Conservation (phyloP, 2,329 filamentous ascomycete genomes). For the Cadophora gregata region DNA sequence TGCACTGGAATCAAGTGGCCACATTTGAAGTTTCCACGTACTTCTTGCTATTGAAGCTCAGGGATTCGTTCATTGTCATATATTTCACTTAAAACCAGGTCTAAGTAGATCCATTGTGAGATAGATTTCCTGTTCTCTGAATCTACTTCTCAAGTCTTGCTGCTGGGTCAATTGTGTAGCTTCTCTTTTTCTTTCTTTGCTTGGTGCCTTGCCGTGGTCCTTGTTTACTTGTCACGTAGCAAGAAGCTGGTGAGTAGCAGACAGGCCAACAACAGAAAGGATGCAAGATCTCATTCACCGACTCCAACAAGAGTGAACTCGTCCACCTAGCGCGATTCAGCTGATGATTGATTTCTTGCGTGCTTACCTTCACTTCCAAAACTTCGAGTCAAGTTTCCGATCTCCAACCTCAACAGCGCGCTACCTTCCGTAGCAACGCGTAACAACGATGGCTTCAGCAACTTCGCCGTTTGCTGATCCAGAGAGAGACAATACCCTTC, state of each 20-base stretch:
- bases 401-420: slow-evolving; percentile 7
- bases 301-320: slow-evolving; percentile 3
- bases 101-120: not conserved
- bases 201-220: not conserved
- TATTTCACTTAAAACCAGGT: not conserved
- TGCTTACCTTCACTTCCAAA: not conserved
- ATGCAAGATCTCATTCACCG: not conserved
- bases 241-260: not conserved
- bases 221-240: slow-evolving; percentile 12
- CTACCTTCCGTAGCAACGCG: not conserved
- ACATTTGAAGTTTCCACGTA: not conserved
- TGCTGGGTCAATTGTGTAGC: not conserved
- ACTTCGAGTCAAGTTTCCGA: not conserved
- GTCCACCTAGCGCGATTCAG: not conserved
- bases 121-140: not conserved
- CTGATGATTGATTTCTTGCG: not conserved
- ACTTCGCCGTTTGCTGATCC: not conserved
- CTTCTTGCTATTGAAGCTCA: not conserved
- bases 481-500: not conserved
- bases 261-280: not conserved
- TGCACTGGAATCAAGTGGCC: not conserved
- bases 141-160: not conserved
- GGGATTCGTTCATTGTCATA: not conserved
- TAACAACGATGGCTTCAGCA: slow-evolving; percentile 5
- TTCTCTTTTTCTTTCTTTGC: not conserved